Evolutionary conservation across 2,329 filamentous ascomycete species (phyloP), one percentile per base, ranked within the genome.

Genomic region (Trichoderma harzianum): DNA sequence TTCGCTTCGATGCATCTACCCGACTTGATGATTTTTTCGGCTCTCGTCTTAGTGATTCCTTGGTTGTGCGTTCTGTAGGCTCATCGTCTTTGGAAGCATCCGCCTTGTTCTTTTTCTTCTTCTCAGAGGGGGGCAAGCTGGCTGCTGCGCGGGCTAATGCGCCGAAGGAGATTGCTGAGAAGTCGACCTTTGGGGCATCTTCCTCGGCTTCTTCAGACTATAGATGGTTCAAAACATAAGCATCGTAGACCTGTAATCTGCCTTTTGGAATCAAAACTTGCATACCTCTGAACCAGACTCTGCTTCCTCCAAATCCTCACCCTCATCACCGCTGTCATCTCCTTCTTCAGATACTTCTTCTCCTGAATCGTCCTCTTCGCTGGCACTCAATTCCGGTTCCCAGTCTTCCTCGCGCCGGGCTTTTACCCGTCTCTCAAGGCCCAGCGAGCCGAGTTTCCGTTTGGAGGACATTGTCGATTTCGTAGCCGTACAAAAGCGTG

Each of bases 71-170:
- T 3, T 61, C 34, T 82, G 79, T 83, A 47, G 69, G 18, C n/a
- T 3, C 77, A 72, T 78, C 26, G 26, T 53, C 36, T 60, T 39
- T 68, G 72, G 80, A 58, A 75, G 76, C 72, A 5, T 79, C 76
- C 69, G 75, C 73, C 7, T 78, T 76, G 77, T 77, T 78, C 65
- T 76, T 75, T 71, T 77, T 78, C 28, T 76, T 78, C 12, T 76
- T 78, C 14, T 75, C 72, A 28, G 78, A 60, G 63, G 78, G 75
- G 39, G 79, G 84, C 36, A 97, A 82, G 0, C 90, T 88, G 51
- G 91, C 91, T 83, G 97, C 93, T 1, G 94, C 95, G 84, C 93
- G 93, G 74, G 93, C 93, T 53, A 98, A 86, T n/a, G 93, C 93
- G 74, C 94, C 95, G 78, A 98, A 98, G 28, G 94, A 96, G 75